Evolutionary conservation across 2,329 filamentous ascomycete genomes (phyloP), one percentile per base, ranked within the genome.

Genomic region (Alternaria gansuensis): DNA sequence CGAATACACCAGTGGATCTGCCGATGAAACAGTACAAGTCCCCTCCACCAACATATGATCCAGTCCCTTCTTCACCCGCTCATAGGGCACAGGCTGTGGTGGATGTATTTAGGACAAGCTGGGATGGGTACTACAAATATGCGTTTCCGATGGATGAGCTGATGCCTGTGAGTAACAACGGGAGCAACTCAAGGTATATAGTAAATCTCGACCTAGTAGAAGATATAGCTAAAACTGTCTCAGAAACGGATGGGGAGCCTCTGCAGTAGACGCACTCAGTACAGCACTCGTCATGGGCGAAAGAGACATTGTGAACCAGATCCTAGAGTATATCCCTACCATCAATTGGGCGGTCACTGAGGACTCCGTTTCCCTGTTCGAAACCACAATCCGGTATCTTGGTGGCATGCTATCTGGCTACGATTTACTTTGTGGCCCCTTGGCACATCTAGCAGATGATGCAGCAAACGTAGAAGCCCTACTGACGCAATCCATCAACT

Each of bases 321-420:
- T 96, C 63, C 77, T 96, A 21, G 81, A 89, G 5, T 88, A 88
- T 72, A 85, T 96, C 44, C 84, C 87, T 0, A 85, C 78, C 0
- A 89, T 96, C 69, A 82, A 96, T 76, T 96, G 91, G 71, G 84
- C 84, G 40, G 80, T 82, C 10, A 90, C 89, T 3, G 10, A 59
- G 0, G 63, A 62, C 1, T 77, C 82, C 9, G 87, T 96, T 48
- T 94, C 90, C 36, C 78, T 97, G 7, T 97, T 97, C 70, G 93
- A 97, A 78, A 96, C 92, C 0, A 97, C 91, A 0, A 96, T 97
- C 71, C 88, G 93, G 28, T 96, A 96, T 70, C 80, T 97, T 1
- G 93, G 87, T 9, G 93, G 92, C 14, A 82, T 97, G 68, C 73
- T 97, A 8, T 90, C 92, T 2, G 91, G 83, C 4, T 89, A 91